Conservation (phyloP, 345 rosid species). For the Camelina hispida region DNA sequence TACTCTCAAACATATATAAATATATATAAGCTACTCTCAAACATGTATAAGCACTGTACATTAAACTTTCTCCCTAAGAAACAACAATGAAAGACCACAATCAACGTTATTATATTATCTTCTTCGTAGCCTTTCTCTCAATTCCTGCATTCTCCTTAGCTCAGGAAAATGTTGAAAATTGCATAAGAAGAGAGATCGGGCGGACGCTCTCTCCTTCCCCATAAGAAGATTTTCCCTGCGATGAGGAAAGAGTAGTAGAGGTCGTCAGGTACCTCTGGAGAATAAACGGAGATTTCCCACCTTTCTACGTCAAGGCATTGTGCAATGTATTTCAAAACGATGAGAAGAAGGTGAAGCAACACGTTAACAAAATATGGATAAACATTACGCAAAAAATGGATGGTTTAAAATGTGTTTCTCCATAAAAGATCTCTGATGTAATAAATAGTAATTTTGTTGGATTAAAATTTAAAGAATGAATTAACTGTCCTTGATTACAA, state of each 20-base stretch:
- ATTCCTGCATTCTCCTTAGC: slow-evolving; percentile 19
- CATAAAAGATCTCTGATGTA: not conserved
- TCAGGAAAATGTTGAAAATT: slow-evolving; percentile 17
- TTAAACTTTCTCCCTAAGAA: not conserved
- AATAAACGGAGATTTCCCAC: slow-evolving; percentile 25
- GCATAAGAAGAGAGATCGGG: slow-evolving; percentile 24
- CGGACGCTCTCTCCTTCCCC: slow-evolving; percentile 10
- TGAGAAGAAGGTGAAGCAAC: slow-evolving; percentile 27
- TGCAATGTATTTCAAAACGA: slow-evolving; percentile 27
- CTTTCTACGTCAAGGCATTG: slow-evolving; percentile 32
- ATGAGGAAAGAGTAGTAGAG: not conserved
- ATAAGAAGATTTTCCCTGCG: not conserved
- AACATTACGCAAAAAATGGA: not conserved
- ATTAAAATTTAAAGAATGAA: not conserved
- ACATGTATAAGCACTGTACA: not conserved
- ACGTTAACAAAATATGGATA: slow-evolving; percentile 20
- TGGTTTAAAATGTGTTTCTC: slow-evolving; percentile 16
- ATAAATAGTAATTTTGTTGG: not conserved
- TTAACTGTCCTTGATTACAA: not conserved
- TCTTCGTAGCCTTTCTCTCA: slow-evolving; percentile 17
- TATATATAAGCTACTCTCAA: not conserved
- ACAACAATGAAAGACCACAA: slow-evolving; percentile 35
- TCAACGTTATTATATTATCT: slow-evolving; percentile 24
- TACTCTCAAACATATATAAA: not conserved
- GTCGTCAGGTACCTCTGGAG: not conserved